These are phyloP conservation scores for Populus hybrid DNA, from an alignment of 441 rosid species.

Conservation along the genomic window DNA sequence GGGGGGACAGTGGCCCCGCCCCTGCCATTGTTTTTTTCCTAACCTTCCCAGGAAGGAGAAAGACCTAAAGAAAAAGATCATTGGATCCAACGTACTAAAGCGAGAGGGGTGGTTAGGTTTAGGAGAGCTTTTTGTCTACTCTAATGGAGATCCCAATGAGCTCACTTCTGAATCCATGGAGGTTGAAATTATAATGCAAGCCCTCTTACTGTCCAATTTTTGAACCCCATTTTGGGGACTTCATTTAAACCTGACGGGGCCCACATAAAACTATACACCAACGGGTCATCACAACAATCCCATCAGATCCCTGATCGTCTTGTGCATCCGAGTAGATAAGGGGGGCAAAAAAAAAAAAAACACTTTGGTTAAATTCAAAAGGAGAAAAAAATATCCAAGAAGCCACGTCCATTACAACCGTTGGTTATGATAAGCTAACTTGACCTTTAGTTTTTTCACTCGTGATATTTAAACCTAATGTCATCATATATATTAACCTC, in stretches of 20 bases:
- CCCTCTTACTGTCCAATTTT: slow-evolving; percentile 1
- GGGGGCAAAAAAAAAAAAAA: too few species aligned
- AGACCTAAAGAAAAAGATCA: slow-evolving; percentile 28
- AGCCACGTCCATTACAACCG: neutral
- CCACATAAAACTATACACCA: slow-evolving; percentile 19
- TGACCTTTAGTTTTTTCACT: neutral
- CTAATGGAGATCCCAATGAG: slow-evolving; percentile 29
- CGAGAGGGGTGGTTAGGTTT: slow-evolving; percentile 37
- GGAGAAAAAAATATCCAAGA: neutral
- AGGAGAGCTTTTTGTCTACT: slow-evolving; percentile 9
- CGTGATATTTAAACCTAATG: neutral
- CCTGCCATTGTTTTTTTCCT: slow-evolving; percentile 3
- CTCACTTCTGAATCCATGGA: slow-evolving; percentile 34
- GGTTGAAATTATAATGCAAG: slow-evolving; percentile 29
- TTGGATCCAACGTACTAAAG: slow-evolving; percentile 50
- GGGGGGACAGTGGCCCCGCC: slow-evolving; percentile 32
- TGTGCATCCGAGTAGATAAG: neutral
- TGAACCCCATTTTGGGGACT: slow-evolving; percentile 16
- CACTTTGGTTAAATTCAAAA: neutral
- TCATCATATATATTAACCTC: neutral
- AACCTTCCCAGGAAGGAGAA: slow-evolving; percentile 25
- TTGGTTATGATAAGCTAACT: neutral
- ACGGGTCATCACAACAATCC: slow-evolving; percentile 3
- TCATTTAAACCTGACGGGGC: slow-evolving; percentile 1
- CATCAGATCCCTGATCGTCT: neutral